Conservation (phyloP, 441 rosid genomes). For the Croton laevigatus region DNA sequence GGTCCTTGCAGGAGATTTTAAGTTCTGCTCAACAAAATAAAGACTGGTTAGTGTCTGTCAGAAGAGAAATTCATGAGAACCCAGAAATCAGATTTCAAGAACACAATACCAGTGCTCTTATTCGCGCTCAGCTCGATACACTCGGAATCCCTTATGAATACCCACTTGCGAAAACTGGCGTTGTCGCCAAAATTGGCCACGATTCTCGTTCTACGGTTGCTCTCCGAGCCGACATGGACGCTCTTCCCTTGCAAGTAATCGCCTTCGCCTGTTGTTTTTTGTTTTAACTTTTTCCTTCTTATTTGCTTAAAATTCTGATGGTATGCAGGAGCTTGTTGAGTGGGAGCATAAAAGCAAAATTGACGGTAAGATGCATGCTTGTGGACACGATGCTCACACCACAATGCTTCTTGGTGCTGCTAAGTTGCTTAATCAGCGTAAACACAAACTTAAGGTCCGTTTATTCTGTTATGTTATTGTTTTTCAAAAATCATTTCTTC, state of each 20-base stretch:
- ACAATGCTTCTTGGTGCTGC: constrained; percentile 93
- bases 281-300: not conserved
- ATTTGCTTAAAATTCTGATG: constrained; percentile 6
- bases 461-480: not conserved
- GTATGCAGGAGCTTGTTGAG: constrained; percentile 60
- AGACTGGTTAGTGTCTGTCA: constrained; percentile 60
- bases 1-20: constrained; percentile 30
- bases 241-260: constrained; percentile 61
- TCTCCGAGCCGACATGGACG: constrained; percentile 85
- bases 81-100: constrained; percentile 74
- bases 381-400: constrained; percentile 77
- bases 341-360: constrained; percentile 85
- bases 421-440: constrained; percentile 66
- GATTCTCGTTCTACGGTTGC: constrained; percentile 67
- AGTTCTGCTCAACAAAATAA: constrained; percentile 42
- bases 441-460: constrained; percentile 54
- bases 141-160: constrained; percentile 54
- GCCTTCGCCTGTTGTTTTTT: not conserved
- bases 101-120: constrained; percentile 68
- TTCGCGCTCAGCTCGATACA: constrained; percentile 55
- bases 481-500: no score
- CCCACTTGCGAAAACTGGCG: constrained; percentile 71
- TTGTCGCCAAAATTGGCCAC: constrained; percentile 68
- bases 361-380: constrained; percentile 75
- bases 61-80: constrained; percentile 74